Percentiles rank a stretch among this genome's conserved stretches.
phyloP scores from a whole-genome alignment of 495 filamentous ascomycete species.

The Zalerion maritima region DNA sequence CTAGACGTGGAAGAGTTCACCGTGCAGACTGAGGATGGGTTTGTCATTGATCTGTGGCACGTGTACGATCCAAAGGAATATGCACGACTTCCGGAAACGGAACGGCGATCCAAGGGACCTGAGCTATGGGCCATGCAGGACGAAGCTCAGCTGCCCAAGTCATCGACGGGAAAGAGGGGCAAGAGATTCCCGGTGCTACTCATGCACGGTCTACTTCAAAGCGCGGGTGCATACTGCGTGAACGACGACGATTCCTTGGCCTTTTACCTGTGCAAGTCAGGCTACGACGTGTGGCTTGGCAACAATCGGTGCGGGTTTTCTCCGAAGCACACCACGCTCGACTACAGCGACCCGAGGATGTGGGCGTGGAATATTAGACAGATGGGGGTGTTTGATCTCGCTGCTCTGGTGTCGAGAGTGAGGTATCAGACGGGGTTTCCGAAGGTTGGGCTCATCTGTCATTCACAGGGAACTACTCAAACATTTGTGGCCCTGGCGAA shows the following conservation, averaged over 20 bases:
- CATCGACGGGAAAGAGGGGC: conserved; percentile 9
- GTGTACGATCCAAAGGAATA: conserved; percentile 75
- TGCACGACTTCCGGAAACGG: conserved; percentile 22
- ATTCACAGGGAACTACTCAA: conserved; percentile 87
- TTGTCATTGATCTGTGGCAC: conserved; percentile 78
- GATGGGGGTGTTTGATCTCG: conserved; percentile 84
- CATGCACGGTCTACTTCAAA: conserved; percentile 81
- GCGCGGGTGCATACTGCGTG: conserved; percentile 72
- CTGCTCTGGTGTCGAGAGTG: conserved; percentile 74
- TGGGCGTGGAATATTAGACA: conserved; percentile 96
- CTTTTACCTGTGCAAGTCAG: conserved; percentile 80
- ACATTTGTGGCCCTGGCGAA: conserved; percentile 83
- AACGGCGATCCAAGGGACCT: conserved; percentile 25
- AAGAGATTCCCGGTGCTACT: conserved; percentile 67
- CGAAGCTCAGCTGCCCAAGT: conserved; percentile 10
- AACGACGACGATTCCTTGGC: conserved; percentile 86
- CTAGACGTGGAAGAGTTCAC: conserved; percentile 72
- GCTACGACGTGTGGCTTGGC: conserved; percentile 95
- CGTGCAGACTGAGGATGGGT: conserved; percentile 91
- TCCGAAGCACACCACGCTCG: conserved; percentile 58
- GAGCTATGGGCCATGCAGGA: conserved; percentile 18
- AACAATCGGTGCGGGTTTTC: conserved; percentile 85
- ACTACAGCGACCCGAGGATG: conserved; percentile 72
- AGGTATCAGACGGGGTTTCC: conserved; percentile 69
- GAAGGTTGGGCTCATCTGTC: conserved; percentile 70